Evolutionary conservation across 768 basidiomycete species (phyloP).

Genomic region (Mycena galericulata): DNA sequence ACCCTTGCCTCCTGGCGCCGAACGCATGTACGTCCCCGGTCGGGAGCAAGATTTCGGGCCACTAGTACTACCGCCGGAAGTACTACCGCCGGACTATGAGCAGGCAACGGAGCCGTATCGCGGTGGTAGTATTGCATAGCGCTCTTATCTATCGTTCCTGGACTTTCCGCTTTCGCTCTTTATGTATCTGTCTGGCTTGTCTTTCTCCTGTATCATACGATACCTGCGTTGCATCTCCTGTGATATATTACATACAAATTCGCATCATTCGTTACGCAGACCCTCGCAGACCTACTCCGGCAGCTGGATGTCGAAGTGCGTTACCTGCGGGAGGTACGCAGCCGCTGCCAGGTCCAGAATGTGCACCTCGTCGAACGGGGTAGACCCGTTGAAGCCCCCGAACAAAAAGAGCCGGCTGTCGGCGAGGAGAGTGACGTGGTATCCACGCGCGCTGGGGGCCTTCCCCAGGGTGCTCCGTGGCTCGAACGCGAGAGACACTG

Average conservation of each 20-base stretch:
- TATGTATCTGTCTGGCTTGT: too few relatives aligned
- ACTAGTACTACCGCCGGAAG: too few relatives aligned
- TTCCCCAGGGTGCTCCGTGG: conserved; percentile 74
- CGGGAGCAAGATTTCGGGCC: conserved; percentile 34
- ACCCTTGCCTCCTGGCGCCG: conserved; percentile 18
- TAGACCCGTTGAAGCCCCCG: conserved; percentile 89
- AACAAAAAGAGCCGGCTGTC: conserved; percentile 89
- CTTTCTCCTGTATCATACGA: neutral
- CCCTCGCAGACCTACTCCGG: too few relatives aligned
- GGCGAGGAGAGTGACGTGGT: conserved; percentile 84
- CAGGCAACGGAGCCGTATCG: conserved; percentile 31
- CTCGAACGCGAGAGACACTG: conserved; percentile 91
- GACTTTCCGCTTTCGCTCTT: neutral
- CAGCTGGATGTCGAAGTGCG: conserved; percentile 72
- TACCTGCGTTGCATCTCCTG: too few relatives aligned
- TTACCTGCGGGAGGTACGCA: conserved; percentile 92
- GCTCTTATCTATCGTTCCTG: neutral
- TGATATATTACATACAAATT: neutral
- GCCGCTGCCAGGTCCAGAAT: conserved; percentile 88
- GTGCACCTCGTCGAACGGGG: conserved; percentile 87
- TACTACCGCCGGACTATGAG: conserved; percentile 30
- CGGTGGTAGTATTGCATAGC: neutral
- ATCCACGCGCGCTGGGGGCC: conserved; percentile 81
- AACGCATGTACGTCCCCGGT: conserved; percentile 31
- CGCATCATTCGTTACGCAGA: too few relatives aligned